Percentiles rank a stretch among this genome's conserved stretches.
phyloP scores from a whole-genome alignment of 2,329 filamentous ascomycete species.

The Talaromyces marneffei region DNA sequence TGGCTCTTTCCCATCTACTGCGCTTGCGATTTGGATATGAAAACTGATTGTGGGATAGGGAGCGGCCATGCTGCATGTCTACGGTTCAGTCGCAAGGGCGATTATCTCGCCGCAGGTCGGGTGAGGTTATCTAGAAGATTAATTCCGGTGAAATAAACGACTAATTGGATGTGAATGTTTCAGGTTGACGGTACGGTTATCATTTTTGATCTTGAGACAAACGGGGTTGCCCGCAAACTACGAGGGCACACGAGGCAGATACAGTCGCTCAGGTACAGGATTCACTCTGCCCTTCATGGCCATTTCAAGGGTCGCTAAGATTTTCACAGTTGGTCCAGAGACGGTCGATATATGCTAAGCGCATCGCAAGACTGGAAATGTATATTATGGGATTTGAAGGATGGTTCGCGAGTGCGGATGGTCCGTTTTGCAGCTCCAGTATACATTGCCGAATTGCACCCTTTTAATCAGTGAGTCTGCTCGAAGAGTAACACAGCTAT shows the following conservation, averaged over 20 bases:
- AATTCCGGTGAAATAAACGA: neutral
- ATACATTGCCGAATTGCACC: constrained; percentile 93
- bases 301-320: neutral
- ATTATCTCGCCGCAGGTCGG: constrained; percentile 88
- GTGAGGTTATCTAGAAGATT: constrained; percentile 40
- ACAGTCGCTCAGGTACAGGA: constrained; percentile 65
- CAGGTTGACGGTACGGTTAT: constrained; percentile 82
- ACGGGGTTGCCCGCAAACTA: constrained; percentile 90
- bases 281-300: neutral
- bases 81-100: constrained; percentile 89
- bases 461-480: constrained; percentile 68
- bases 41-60: constrained; percentile 33
- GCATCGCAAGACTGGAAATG: constrained; percentile 96
- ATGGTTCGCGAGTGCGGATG: constrained; percentile 67
- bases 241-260: constrained; percentile 90
- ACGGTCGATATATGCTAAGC: constrained; percentile 84
- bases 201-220: constrained; percentile 95
- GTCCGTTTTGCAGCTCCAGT: constrained; percentile 89
- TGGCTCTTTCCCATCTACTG: neutral
- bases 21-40: constrained; percentile 33
- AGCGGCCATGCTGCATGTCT: constrained; percentile 61
- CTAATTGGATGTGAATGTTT: neutral
- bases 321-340: constrained; percentile 69
- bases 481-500: neutral
- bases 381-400: constrained; percentile 85